Conservation (phyloP, 306 rosid genomes). For the Sicyos baderoa region DNA sequence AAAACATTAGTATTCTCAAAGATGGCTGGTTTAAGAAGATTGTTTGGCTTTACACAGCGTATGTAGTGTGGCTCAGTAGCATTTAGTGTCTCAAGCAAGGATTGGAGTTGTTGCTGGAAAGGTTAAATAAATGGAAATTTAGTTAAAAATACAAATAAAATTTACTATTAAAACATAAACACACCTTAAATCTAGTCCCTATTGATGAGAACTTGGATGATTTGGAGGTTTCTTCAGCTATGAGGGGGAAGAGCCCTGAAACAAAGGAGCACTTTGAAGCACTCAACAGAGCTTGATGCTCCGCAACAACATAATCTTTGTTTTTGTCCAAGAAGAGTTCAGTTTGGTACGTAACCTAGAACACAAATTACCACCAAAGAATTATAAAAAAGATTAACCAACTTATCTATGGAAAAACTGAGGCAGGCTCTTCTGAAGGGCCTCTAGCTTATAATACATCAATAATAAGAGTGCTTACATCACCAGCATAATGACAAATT, state of each 20-base stretch:
- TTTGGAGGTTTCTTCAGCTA: conserved; percentile 75
- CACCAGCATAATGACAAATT: conserved; percentile 87
- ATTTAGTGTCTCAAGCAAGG: conserved; percentile 85
- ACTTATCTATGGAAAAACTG: background rate
- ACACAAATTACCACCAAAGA: conserved; percentile 13
- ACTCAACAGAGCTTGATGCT: conserved; percentile 70
- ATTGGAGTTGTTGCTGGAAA: conserved; percentile 75
- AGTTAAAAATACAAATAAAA: conserved; percentile 11
- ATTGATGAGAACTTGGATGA: conserved; percentile 88
- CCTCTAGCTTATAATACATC: background rate
- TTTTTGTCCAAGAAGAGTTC: conserved; percentile 89
- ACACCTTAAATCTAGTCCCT: conserved; percentile 79
- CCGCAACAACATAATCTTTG: conserved; percentile 92
- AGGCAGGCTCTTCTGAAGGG: background rate
- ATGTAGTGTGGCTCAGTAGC: conserved; percentile 93
- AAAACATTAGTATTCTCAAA: conserved; percentile 71
- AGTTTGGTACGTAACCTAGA: conserved; percentile 91
- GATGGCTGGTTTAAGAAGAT: conserved; percentile 75
- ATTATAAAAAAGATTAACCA: background rate
- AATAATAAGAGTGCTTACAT: conserved; percentile 44
- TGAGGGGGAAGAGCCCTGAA: conserved; percentile 75
- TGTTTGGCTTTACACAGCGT: conserved; percentile 93
- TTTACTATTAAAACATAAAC: conserved; percentile 19
- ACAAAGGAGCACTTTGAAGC: conserved; percentile 80
- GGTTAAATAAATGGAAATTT: conserved; percentile 18